phyloP scores from a whole-genome alignment of 2,329 filamentous ascomycete genomes.

The Mycosphaerella sp. region DNA sequence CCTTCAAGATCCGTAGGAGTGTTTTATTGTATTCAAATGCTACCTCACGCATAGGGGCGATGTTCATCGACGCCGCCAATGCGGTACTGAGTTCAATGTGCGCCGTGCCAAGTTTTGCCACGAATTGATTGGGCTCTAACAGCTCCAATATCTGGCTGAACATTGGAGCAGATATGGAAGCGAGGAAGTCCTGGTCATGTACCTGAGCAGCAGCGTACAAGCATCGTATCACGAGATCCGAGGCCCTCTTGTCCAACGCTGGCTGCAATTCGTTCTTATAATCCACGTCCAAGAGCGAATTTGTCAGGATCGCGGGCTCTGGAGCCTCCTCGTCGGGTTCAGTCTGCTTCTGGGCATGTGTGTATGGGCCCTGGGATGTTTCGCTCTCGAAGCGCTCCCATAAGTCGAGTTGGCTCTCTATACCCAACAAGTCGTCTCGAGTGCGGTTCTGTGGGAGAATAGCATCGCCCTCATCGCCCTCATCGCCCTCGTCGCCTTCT shows the following conservation, averaged over 20 bases:
- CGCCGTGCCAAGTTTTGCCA: slow-evolving; percentile 43
- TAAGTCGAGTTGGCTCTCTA: background rate
- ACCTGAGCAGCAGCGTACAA: slow-evolving; percentile 22
- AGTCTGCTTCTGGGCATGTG: background rate
- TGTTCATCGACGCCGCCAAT: slow-evolving; percentile 39
- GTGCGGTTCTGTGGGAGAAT: background rate
- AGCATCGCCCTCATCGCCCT: background rate
- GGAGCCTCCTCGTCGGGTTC: background rate
- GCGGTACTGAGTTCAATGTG: slow-evolving; percentile 47
- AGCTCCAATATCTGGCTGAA: slow-evolving; percentile 59
- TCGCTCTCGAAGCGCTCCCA: slow-evolving; percentile 21
- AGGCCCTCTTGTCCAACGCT: slow-evolving; percentile 20
- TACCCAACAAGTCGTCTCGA: background rate
- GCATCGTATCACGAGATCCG: slow-evolving; percentile 25
- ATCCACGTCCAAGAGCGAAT: slow-evolving; percentile 21
- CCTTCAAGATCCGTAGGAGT: slow-evolving; percentile 35
- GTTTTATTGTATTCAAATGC: slow-evolving; percentile 38
- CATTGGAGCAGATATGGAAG: slow-evolving; percentile 46
- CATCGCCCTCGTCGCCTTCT: background rate
- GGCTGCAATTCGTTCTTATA: slow-evolving; percentile 20
- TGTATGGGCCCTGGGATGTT: background rate
- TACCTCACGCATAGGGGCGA: slow-evolving; percentile 35
- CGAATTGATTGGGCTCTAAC: slow-evolving; percentile 53
- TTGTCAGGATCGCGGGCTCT: slow-evolving; percentile 5
- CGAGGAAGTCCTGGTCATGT: slow-evolving; percentile 28